Percentiles rank a stretch among this genome's conserved stretches.
These are phyloP conservation scores for Candida pseudofarinosa DNA, from an alignment of 805 yeast species.

Conservation along the genomic window DNA sequence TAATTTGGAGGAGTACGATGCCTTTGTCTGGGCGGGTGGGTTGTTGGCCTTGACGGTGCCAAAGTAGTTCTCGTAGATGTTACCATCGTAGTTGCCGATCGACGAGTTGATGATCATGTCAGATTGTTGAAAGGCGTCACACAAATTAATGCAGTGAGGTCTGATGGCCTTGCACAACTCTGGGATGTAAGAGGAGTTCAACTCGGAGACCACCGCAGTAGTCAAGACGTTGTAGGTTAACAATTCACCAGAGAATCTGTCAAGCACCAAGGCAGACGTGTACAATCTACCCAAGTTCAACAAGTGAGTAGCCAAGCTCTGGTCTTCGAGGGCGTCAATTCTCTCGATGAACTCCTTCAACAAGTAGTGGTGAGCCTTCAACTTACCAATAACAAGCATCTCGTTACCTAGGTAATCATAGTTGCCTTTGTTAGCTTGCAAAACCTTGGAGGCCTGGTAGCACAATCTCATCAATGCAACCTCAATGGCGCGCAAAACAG, in stretches of 20 bases:
- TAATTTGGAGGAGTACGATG: slow-evolving; percentile 36
- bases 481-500: slow-evolving; percentile 37
- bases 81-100: slow-evolving; percentile 41
- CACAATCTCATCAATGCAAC: slow-evolving; percentile 35
- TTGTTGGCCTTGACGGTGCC: slow-evolving; percentile 30
- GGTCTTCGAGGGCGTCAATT: slow-evolving; percentile 18
- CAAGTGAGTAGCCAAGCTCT: slow-evolving; percentile 26
- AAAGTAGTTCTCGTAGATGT: slow-evolving; percentile 42
- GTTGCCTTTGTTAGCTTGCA: slow-evolving; percentile 21
- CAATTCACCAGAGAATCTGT: slow-evolving; percentile 33
- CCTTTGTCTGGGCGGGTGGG: slow-evolving; percentile 29
- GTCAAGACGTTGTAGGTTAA: slow-evolving; percentile 32
- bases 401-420: slow-evolving; percentile 36
- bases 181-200: slow-evolving; percentile 25
- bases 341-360: slow-evolving; percentile 27
- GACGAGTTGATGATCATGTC: slow-evolving; percentile 42
- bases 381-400: slow-evolving; percentile 37
- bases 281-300: slow-evolving; percentile 30
- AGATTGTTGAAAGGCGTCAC: slow-evolving; percentile 42
- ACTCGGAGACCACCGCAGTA: slow-evolving; percentile 23
- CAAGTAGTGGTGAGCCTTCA: slow-evolving; percentile 41
- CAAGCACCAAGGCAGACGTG: slow-evolving; percentile 27
- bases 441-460: slow-evolving; percentile 24
- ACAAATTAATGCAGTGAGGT: slow-evolving; percentile 38
- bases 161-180: slow-evolving; percentile 32